Evolutionary conservation across 2,329 filamentous ascomycete genomes (phyloP), one percentile per base, ranked within the genome.

Genomic region (Xylariaceae sp.): DNA sequence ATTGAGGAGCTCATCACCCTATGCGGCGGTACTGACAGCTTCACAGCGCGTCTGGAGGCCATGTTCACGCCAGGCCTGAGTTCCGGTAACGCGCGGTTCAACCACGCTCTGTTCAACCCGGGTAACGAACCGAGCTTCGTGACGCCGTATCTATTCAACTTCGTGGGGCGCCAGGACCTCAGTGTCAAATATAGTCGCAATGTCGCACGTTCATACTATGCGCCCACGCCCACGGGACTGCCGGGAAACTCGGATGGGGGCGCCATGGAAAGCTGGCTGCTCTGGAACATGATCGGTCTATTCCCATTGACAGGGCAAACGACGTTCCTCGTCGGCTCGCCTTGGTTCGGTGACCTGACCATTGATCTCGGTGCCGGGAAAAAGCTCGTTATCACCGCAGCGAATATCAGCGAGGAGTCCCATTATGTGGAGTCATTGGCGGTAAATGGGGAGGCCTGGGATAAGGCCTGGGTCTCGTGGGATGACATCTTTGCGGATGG

Each of bases 231-330:
- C 0, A 65, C 64, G 6, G 86, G 86, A 0, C 73, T 89, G 0
- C 86, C 86, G 0, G 86, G 86, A 0, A 88, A 89, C 68, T 83
- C 79, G 44, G 86, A 89, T 66, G 84, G 84, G 1, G 86, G 86
- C 5, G 83, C 86, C 11, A 88, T 89, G 85, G 84, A 89, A 65
- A 83, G 79, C 6, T 87, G 84, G 80, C 68, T 86, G 2, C 69
- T 87, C 6, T 88, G 85, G 81, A 81, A 80, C 59, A 86, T 86
- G 77, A 76, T 87, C 39, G 85, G 85, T 1, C 70, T 88, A 31
- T 87, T 86, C 60, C 85, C 85, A 1, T 72, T 88, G 58, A 86
- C 84, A 0, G 84, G 83, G 0, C 85, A 88, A 72, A 83, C 83
- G 0, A 85, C 81, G 1, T 88, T 87, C 66, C 72, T 88, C 12